phyloP scores from a whole-genome alignment of 2,329 filamentous ascomycete genomes.

The Mollisia scopiformis region DNA sequence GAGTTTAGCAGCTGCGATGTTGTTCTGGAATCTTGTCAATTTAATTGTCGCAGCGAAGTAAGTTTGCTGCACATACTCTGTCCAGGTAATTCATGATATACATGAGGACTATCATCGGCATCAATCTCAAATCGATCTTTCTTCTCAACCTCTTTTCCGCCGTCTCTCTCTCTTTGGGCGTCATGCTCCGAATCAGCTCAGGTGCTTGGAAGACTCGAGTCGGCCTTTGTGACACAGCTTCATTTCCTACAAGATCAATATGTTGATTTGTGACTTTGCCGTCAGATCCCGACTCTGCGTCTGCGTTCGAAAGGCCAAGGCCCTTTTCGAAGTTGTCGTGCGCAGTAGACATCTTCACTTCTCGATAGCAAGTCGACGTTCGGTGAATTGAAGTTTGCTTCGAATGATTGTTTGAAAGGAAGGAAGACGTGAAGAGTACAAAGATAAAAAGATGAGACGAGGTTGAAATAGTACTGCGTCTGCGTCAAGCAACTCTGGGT shows the following conservation, averaged over 20 bases:
- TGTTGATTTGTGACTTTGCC: conserved; percentile 23
- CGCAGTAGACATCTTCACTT: conserved; percentile 14
- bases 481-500: background rate
- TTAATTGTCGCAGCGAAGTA: conserved; percentile 28
- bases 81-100: conserved; percentile 73
- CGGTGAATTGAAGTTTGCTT: background rate
- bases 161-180: conserved; percentile 50
- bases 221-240: background rate
- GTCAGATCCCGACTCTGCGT: conserved; percentile 26
- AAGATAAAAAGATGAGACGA: background rate
- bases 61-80: conserved; percentile 30
- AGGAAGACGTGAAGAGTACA: background rate
- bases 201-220: conserved; percentile 21
- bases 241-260: conserved; percentile 20
- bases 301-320: conserved; percentile 11
- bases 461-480: background rate
- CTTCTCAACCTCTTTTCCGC: conserved; percentile 60
- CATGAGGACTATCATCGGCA: conserved; percentile 71
- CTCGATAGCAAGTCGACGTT: background rate
- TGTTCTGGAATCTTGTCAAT: conserved; percentile 42
- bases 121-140: conserved; percentile 67
- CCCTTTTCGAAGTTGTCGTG: conserved; percentile 21
- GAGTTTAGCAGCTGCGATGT: conserved; percentile 57
- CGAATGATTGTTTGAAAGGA: background rate
- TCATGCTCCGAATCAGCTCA: conserved; percentile 46